Conservation (phyloP, 2,329 filamentous ascomycete genomes). For the Neoscytalidium dimidiatum region DNA sequence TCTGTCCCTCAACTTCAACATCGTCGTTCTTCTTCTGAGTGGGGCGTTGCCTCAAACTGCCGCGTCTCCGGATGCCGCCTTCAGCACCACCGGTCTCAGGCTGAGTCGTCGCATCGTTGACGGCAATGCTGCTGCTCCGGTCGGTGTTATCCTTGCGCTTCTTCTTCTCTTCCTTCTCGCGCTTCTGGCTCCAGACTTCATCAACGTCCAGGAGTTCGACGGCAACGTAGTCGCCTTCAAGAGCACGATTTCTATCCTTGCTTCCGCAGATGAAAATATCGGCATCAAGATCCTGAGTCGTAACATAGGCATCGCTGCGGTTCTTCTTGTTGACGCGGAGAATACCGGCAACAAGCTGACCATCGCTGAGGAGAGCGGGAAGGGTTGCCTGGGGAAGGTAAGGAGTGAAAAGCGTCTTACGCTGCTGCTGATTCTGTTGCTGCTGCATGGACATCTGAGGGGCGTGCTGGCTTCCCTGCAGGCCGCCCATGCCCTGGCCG, state of each 20-base stretch:
- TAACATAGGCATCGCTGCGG: constrained; percentile 96
- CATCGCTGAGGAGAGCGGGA: constrained; percentile 85
- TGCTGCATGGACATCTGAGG: constrained; percentile 58
- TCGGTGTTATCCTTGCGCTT: constrained; percentile 98
- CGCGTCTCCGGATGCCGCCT: constrained; percentile 85
- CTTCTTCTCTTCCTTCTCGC: constrained; percentile 99
- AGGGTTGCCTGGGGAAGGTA: constrained; percentile 94
- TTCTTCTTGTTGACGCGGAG: constrained; percentile 99
- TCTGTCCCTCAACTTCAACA: constrained; percentile 97
- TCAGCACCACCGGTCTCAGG: constrained; percentile 66
- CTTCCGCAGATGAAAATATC: constrained; percentile 99
- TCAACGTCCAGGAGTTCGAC: constrained; percentile 96
- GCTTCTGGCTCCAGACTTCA: constrained; percentile 98
- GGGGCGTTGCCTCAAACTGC: constrained; percentile 92
- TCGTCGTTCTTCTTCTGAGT: constrained; percentile 99
- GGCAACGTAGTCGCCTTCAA: constrained; percentile 94
- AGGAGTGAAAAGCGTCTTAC: constrained; percentile 97
- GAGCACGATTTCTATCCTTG: constrained; percentile 95
- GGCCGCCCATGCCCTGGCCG: constrained; percentile 68
- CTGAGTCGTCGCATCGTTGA: constrained; percentile 61
- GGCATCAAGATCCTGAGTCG: constrained; percentile 89
- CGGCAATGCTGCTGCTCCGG: constrained; percentile 74
- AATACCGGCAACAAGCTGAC: constrained; percentile 93
- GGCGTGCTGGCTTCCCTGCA: constrained; percentile 70
- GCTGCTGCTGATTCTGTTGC: constrained; percentile 77